Conservation (phyloP, 345 rosid genomes). For the Eucalyptus melliodora region DNA sequence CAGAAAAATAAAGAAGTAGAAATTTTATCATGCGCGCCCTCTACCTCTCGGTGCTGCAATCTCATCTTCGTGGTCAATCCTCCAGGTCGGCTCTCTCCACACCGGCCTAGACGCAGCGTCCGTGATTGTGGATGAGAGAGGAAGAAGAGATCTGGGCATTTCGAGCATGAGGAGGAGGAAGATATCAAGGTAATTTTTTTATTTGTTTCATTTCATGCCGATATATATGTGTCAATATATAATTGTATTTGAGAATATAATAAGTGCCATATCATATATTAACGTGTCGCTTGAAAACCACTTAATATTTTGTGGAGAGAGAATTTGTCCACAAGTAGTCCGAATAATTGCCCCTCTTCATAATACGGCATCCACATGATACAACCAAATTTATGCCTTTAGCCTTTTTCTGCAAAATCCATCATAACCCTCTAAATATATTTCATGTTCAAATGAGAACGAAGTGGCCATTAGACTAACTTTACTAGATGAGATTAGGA, state of each 20-base stretch:
- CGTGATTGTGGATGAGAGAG: background rate
- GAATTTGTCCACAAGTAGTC: background rate
- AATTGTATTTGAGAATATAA: background rate
- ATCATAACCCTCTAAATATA: background rate
- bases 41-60: background rate
- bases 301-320: background rate
- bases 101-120: background rate
- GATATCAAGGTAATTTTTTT: too few relatives aligned
- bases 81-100: background rate
- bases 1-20: too few relatives aligned
- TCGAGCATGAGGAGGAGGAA: too few relatives aligned
- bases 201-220: background rate
- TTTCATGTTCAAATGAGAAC: background rate
- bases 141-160: background rate
- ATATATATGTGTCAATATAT: background rate
- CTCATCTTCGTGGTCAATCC: background rate
- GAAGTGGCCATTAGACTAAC: background rate
- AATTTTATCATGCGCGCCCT: too few relatives aligned
- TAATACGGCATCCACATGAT: background rate
- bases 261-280: background rate
- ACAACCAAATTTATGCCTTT: background rate
- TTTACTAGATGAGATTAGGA: background rate
- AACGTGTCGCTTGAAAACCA: background rate
- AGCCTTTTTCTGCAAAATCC: background rate
- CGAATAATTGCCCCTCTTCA: background rate